These are phyloP conservation scores for Phytophthora palmivora DNA, from an alignment of 352 stramenopile genomes.

Conservation along the genomic window DNA sequence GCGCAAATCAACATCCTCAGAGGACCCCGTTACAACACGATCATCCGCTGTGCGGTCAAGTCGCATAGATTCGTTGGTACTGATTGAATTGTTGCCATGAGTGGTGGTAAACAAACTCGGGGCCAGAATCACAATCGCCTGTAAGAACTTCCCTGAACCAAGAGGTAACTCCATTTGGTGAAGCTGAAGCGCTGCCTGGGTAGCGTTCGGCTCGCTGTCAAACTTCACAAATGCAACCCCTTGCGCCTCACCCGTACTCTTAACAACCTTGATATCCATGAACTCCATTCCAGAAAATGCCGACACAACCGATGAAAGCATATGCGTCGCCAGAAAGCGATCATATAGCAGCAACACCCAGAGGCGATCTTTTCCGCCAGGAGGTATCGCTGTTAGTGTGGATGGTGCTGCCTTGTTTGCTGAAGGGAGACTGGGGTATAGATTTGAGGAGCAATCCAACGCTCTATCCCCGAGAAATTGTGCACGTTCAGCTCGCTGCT, in stretches of 20 bases:
- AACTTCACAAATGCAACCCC: conserved; percentile 85
- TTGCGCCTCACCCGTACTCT: conserved; percentile 66
- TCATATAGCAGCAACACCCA: conserved; percentile 84
- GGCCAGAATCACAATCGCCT: conserved; percentile 74
- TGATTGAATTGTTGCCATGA: conserved; percentile 41
- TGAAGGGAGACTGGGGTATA: neutral
- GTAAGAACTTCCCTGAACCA: conserved; percentile 57
- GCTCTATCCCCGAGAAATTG: conserved; percentile 14
- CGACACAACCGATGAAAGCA: conserved; percentile 69
- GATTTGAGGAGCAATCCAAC: conserved; percentile 2
- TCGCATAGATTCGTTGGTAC: conserved; percentile 33
- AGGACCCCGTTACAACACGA: conserved; percentile 30
- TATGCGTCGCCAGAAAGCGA: conserved; percentile 60
- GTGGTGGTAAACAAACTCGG: conserved; percentile 72
- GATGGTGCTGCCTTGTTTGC: conserved; percentile 13
- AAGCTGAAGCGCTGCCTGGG: conserved; percentile 54
- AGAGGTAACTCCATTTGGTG: conserved; percentile 68
- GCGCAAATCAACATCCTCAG: conserved; percentile 75
- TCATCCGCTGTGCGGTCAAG: conserved; percentile 27
- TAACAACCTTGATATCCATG: conserved; percentile 82
- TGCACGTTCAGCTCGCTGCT: conserved; percentile 10
- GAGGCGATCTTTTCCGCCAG: conserved; percentile 36
- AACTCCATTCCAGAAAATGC: conserved; percentile 77
- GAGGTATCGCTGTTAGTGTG: conserved; percentile 7
- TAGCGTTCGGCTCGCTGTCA: conserved; percentile 51